These are phyloP conservation scores for Rhizopogon rudus DNA, from an alignment of 768 basidiomycete species.

Conservation along the genomic window DNA sequence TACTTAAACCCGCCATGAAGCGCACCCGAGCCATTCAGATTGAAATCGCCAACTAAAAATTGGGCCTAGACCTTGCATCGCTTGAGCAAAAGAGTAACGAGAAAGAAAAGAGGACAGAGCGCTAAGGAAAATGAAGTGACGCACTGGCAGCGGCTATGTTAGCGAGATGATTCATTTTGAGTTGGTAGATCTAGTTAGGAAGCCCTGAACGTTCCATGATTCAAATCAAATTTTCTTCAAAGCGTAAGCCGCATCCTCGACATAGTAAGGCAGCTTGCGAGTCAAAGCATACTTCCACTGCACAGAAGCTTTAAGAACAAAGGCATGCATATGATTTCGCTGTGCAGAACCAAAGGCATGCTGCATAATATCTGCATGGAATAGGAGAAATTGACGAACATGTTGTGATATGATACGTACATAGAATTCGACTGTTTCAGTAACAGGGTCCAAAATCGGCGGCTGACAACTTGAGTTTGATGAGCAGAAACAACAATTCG, in stretches of 20 bases:
- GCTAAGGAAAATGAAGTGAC: background rate
- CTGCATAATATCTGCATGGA: no score
- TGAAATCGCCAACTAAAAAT: background rate
- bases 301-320: background rate
- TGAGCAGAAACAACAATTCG: no score
- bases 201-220: background rate
- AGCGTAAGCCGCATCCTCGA: background rate
- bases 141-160: background rate
- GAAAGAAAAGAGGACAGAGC: background rate
- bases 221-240: background rate
- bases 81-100: background rate
- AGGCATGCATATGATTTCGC: background rate
- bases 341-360: no score
- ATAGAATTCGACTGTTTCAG: no score
- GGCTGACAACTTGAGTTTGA: no score
- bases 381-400: no score
- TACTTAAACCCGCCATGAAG: background rate
- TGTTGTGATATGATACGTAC: no score
- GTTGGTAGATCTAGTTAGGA: background rate
- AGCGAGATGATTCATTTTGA: background rate
- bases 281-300: background rate
- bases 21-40: background rate
- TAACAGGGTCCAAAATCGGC: no score
- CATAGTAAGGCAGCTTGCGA: background rate
- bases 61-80: constrained; percentile 1